Percentiles rank a stretch among this genome's conserved stretches.
Conservation (phyloP, 805 yeast species). For the Ogataea minuta region DNA sequence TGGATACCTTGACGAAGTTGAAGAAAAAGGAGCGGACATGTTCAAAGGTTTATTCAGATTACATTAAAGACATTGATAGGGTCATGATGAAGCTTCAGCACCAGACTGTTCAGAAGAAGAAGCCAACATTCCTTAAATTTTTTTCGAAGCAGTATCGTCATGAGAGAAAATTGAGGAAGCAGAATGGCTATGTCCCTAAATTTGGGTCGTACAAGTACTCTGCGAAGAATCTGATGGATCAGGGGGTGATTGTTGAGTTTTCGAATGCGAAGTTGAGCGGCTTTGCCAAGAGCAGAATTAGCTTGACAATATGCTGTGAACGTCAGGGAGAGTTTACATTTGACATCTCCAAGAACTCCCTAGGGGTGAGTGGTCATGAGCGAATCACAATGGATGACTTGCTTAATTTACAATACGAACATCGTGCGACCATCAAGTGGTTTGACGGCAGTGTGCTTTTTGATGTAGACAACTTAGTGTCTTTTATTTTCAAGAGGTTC, state of each 20-base stretch:
- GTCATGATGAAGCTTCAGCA: slow-evolving; percentile 44
- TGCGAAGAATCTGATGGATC: slow-evolving; percentile 71
- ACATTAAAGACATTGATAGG: slow-evolving; percentile 45
- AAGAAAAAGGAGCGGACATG: slow-evolving; percentile 45
- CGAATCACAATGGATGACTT: slow-evolving; percentile 69
- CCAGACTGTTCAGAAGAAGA: slow-evolving; percentile 45
- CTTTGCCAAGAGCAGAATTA: slow-evolving; percentile 61
- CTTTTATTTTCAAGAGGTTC: slow-evolving; percentile 72
- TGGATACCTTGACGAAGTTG: slow-evolving; percentile 43
- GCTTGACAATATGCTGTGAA: slow-evolving; percentile 74
- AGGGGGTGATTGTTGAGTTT: slow-evolving; percentile 60
- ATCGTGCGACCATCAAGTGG: slow-evolving; percentile 48
- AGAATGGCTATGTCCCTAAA: slow-evolving; percentile 62
- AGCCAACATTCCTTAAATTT: slow-evolving; percentile 34
- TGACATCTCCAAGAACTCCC: slow-evolving; percentile 62
- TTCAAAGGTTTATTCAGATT: slow-evolving; percentile 43
- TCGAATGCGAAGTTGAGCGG: slow-evolving; percentile 25
- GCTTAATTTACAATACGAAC: slow-evolving; percentile 71
- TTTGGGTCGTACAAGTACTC: slow-evolving; percentile 79
- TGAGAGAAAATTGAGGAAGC: slow-evolving; percentile 65
- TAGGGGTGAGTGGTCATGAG: slow-evolving; percentile 36
- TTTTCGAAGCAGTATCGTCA: slow-evolving; percentile 78
- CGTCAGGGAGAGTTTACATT: slow-evolving; percentile 68
- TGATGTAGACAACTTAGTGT: slow-evolving; percentile 64
- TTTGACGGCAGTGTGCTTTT: slow-evolving; percentile 70